Evolutionary conservation across 768 basidiomycete species (phyloP), one percentile per base, ranked within the genome.

Genomic region (Udeniomyces megalosporus): DNA sequence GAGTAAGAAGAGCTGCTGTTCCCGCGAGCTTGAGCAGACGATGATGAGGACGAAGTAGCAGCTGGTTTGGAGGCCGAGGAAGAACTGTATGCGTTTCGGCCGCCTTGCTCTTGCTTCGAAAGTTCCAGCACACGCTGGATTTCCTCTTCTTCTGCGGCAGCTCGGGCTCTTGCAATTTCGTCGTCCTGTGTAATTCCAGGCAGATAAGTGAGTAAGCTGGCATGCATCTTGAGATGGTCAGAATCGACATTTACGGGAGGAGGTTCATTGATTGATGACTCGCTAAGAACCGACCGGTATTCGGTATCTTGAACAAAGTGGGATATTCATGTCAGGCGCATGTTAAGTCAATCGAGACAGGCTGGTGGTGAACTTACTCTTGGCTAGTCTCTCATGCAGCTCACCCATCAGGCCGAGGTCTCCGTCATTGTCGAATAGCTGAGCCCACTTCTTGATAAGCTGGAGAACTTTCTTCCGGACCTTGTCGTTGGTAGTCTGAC

Each of bases 61-160:
- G 46, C 48, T 66, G 59, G 22, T 28, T 31, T 28, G 15, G 32
- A 14, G 34, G 44, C 2, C 34, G 46, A 49, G 4, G 58, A 31
- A 17, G 58, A 32, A n/a, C 34, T 31, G 28, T 57, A 57, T 24
- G 64, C 58, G 20, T 70, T 68, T 52, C 88, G 79, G 0, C 90
- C 91, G 12, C 91, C 91, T 66, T 84, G 85, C 71, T 96, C 91
- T 59, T 84, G 82, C 76, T 90, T 84, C n/a, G 86, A 88, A 76
- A 95, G 83, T 70, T 93, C 91, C 29, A 97, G 77, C 0, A 84
- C 93, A 4, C 90, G 82, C 69, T 90, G 87, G 2, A 97, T 82
- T 67, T 97, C 93, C 69, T 93, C 93, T 69, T 96, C 93, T 71
- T 97, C 93, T 11, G 50, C 63, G 14, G 57, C 63, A 31, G 58